phyloP scores from a whole-genome alignment of 805 yeast genomes.

The Groenewaldozyma salmanticensis region DNA sequence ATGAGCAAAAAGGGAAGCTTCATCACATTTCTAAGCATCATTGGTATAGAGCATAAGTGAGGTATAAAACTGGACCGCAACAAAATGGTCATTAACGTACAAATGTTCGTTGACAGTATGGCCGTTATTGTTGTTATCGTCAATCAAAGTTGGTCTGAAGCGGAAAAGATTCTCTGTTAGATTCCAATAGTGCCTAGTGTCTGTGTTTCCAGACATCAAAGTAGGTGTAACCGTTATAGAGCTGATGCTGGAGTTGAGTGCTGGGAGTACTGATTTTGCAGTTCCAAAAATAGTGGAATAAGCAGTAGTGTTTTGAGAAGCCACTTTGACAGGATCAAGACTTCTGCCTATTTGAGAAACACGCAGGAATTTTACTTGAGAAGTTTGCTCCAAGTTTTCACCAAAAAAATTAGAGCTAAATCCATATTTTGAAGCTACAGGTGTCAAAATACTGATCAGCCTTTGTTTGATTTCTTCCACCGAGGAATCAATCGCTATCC shows the following conservation, averaged over 20 bases:
- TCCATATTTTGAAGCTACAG: conserved; percentile 38
- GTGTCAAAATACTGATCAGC: conserved; percentile 29
- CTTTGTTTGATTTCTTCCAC: conserved; percentile 35
- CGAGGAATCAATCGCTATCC: conserved; percentile 51
- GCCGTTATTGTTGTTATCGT: not conserved
- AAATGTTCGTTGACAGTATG: conserved; percentile 1
- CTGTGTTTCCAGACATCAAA: conserved; percentile 1
- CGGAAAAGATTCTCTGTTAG: conserved; percentile 1
- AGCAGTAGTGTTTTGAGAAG: not conserved
- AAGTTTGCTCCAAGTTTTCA: conserved; percentile 16
- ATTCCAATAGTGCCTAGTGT: conserved; percentile 2
- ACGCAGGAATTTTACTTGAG: not conserved
- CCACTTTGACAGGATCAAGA: not conserved
- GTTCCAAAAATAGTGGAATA: not conserved
- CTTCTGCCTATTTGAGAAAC: not conserved
- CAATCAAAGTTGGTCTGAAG: not conserved
- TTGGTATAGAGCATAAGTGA: not conserved
- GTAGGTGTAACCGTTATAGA: not conserved
- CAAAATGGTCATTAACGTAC: not conserved
- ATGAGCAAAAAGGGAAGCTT: no score
- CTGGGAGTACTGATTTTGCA: not conserved
- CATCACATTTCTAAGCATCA: no score
- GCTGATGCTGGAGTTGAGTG: not conserved
- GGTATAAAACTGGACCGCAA: not conserved
- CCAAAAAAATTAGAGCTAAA: conserved; percentile 36